A percentile compares a stretch with the other conserved stretches of the same genome.
Conservation (phyloP, 179 eudicot species). For the Dionaea muscipula region DNA sequence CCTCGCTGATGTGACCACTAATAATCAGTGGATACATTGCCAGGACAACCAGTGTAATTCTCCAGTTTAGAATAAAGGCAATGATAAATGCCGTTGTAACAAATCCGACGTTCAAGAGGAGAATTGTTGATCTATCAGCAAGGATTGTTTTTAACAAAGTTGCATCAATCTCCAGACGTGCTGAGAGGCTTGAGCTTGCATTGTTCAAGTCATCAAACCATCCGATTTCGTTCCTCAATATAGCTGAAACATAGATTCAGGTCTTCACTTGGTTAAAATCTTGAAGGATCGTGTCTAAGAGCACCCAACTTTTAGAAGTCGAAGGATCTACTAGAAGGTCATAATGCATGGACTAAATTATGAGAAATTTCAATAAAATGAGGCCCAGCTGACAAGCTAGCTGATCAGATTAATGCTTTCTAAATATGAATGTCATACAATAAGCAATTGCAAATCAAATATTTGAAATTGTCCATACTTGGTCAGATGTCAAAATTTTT, state of each 20-base stretch:
- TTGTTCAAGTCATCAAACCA: slow-evolving; percentile 78
- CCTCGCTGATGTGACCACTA: slow-evolving; percentile 92
- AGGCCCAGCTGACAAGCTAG: too few relatives aligned
- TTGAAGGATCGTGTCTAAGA: too few relatives aligned
- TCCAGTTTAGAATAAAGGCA: slow-evolving; percentile 82
- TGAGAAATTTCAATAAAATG: too few relatives aligned
- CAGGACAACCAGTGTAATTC: slow-evolving; percentile 72
- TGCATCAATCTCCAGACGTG: slow-evolving; percentile 85
- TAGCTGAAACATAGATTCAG: slow-evolving; percentile 42
- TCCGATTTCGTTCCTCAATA: slow-evolving; percentile 80
- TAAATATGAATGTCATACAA: too few relatives aligned
- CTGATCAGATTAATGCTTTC: too few relatives aligned
- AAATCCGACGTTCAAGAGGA: slow-evolving; percentile 66
- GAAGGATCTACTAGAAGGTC: too few relatives aligned
- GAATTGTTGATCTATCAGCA: slow-evolving; percentile 65
- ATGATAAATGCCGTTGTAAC: slow-evolving; percentile 69
- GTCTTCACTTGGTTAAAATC: too few relatives aligned
- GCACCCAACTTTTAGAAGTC: too few relatives aligned
- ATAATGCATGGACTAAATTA: too few relatives aligned
- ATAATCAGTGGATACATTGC: slow-evolving; percentile 77
- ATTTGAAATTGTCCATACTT: too few relatives aligned
- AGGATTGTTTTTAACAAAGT: slow-evolving; percentile 57
- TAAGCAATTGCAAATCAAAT: too few relatives aligned
- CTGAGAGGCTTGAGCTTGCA: slow-evolving; percentile 69
- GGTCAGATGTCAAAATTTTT: too few relatives aligned